Percentiles rank a stretch among this genome's conserved stretches.
phyloP scores from a whole-genome alignment of 495 filamentous ascomycete species.

The Penicillium bovifimosum region DNA sequence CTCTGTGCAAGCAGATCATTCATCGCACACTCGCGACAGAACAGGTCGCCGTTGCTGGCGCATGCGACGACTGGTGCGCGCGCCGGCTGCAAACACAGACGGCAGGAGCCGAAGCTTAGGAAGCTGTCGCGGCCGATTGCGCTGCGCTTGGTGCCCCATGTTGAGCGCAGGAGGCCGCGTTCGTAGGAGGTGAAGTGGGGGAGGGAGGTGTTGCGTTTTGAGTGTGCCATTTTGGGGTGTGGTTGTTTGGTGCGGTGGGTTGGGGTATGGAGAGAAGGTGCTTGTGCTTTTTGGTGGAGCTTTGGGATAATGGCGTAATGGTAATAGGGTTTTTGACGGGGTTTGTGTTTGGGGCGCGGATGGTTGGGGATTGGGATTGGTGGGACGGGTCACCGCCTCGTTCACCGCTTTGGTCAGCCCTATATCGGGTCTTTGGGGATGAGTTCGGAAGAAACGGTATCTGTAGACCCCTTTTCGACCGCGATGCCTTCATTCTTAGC shows the following conservation, averaged over 20 bases:
- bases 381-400: not conserved
- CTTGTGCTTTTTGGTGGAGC: not conserved
- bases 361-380: not conserved
- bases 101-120: slow-evolving; percentile 86
- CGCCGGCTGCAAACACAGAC: slow-evolving; percentile 80
- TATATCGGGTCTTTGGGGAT: not conserved
- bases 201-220: slow-evolving; percentile 92
- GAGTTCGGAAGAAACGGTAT: no score
- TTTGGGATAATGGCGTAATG: slow-evolving; percentile 4
- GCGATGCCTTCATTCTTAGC: no score
- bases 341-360: not conserved
- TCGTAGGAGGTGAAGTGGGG: slow-evolving; percentile 95
- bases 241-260: not conserved
- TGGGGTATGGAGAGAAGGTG: not conserved
- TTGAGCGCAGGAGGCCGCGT: slow-evolving; percentile 67
- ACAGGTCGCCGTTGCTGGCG: slow-evolving; percentile 77
- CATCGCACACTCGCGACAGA: slow-evolving; percentile 92
- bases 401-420: not conserved
- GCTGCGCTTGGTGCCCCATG: slow-evolving; percentile 79
- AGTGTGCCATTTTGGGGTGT: slow-evolving; percentile 37
- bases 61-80: slow-evolving; percentile 78
- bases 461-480: no score
- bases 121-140: slow-evolving; percentile 89
- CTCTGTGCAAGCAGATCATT: slow-evolving; percentile 85
- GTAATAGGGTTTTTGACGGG: slow-evolving; percentile 1